Conservation (phyloP, 2,329 filamentous ascomycete species). For the Rutstroemia sp. region DNA sequence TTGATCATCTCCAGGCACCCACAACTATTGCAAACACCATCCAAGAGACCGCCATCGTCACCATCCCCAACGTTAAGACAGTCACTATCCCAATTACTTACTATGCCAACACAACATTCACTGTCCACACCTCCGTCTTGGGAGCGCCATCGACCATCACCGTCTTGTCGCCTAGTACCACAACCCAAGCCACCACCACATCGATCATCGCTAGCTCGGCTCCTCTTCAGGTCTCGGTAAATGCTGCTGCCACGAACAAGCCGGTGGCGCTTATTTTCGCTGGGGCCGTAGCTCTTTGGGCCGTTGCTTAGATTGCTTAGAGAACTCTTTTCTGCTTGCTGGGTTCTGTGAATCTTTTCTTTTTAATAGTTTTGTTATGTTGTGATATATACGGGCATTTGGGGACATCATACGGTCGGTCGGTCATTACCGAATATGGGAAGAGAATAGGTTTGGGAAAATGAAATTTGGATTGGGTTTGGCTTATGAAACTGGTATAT, state of each 20-base stretch:
- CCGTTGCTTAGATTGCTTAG: slow-evolving; percentile 4
- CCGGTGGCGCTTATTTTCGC: slow-evolving; percentile 21
- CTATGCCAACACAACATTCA: not conserved
- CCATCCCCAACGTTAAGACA: slow-evolving; percentile 20
- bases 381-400: too few species aligned
- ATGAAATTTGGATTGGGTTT: too few species aligned
- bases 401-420: too few species aligned
- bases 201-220: slow-evolving; percentile 7
- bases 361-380: not conserved
- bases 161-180: not conserved
- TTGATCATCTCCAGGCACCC: slow-evolving; percentile 16
- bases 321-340: too few species aligned
- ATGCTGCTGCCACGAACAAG: slow-evolving; percentile 19
- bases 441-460: too few species aligned
- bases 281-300: slow-evolving; percentile 26
- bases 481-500: too few species aligned
- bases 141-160: not conserved
- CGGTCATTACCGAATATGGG: too few species aligned
- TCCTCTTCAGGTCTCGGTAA: slow-evolving; percentile 16
- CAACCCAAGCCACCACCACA: not conserved
- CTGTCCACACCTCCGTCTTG: not conserved
- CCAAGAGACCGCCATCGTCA: slow-evolving; percentile 17
- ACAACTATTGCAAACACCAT: slow-evolving; percentile 19
- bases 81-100: slow-evolving; percentile 10
- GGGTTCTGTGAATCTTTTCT: too few species aligned